Base-by-base conservation (phyloP, 176 grass and related monocot genomes). In the Rhynchospora breviuscula region DNA sequence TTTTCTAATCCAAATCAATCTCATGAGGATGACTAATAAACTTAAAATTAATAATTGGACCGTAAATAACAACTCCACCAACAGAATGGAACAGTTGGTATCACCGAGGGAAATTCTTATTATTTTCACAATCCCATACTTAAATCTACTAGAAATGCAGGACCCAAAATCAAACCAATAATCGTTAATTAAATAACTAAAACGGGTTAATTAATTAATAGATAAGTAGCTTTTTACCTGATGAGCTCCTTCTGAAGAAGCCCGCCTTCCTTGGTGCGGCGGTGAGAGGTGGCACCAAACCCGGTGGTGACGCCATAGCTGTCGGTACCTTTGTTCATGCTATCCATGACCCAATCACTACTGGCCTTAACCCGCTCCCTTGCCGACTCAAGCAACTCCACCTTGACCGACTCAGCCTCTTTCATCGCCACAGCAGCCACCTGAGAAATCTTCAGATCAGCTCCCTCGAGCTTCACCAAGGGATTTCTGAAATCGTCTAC, bases 261-360 rank as follows among this genome's bases (percentile, higher is more conserved):
- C 14, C 82, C 88, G 15, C 93, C 93, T 53, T 95, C 86, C 85
- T 90, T 92, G 88, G 90, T 95, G 68, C 93, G 87, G 31, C 88
- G 81, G 82, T 95, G 93, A 0, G 90, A 95, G 23, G 90, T 90
- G 82, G 90, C 93, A 4, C 93, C 93, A 72, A 95, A 95, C 0
- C 93, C 93, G 25, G 93, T 92, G 79, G 93, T 95, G 79, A 95
- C 88, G 11, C 93, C 93, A 73, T 92, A 92, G 82, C 89, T 92
- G 62, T 95, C 93, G 63, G 84, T 91, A 78, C 93, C 93, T 77
- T 84, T 84, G 56, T 78, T 79, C 85, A 95, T 73, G 88, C 93
- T 92, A 33, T 84, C 77, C 82, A 95, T 82, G 84, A 95, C 88
- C 93, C 93, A 95, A 54, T 88, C 86, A 86, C 88, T 94, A 87